Evolutionary conservation across 257 asterid genomes (phyloP).

Genomic region (Nicotiana sylvestris): DNA sequence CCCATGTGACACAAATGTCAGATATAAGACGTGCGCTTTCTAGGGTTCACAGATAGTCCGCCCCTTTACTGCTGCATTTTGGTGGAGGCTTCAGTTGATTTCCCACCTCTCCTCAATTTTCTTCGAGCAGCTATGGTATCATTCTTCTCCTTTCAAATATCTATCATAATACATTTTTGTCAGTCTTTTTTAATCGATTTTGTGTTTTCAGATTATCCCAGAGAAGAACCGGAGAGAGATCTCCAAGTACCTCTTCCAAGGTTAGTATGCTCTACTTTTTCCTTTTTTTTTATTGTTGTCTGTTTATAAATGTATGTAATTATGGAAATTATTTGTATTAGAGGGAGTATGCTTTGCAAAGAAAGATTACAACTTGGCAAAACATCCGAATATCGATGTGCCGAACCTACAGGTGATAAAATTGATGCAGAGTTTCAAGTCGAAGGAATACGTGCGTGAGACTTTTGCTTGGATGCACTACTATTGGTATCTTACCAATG

Average conservation of each 20-base stretch:
- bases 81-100: not conserved
- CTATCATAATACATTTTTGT: not conserved
- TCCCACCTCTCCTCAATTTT: not conserved
- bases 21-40: not conserved
- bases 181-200: not conserved
- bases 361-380: constrained; percentile 75
- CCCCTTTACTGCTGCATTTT: not conserved
- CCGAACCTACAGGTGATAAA: constrained; percentile 89
- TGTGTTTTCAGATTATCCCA: constrained; percentile 44
- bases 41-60: constrained; percentile 3
- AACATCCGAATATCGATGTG: constrained; percentile 86
- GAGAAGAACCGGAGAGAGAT: constrained; percentile 73
- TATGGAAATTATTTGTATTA: not conserved
- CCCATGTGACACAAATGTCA: not conserved
- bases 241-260: constrained; percentile 75
- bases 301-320: not conserved
- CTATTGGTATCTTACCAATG: constrained; percentile 88
- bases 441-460: constrained; percentile 86
- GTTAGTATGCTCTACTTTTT: constrained; percentile 10
- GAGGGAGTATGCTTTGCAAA: constrained; percentile 96
- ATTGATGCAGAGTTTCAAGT: constrained; percentile 96
- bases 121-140: constrained; percentile 3
- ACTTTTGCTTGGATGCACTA: constrained; percentile 98
- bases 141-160: not conserved
- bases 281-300: not conserved